Evolutionary conservation across 2,329 filamentous ascomycete species (phyloP), one percentile per base, ranked within the genome.

Genomic region (Capronia americana): DNA sequence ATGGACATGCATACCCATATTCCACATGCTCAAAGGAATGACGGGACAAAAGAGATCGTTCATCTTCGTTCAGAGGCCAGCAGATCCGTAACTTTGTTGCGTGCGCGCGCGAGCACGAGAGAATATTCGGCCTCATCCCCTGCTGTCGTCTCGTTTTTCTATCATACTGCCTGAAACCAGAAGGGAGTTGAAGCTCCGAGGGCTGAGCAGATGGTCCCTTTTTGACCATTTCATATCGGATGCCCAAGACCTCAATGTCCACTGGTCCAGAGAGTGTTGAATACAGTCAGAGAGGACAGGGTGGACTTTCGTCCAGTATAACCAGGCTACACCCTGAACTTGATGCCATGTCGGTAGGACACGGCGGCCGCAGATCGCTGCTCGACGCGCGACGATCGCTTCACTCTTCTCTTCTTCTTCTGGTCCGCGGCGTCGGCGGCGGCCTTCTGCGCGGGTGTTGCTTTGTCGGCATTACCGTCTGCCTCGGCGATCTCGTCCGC

Each of bases 391-490:
- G 54, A 59, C 6, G 57, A 53, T 60, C 63, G 56, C 30, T 30
- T 54, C n/a, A 48, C 26, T 30, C 32, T 12, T 11, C 12, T 34
- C 28, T 38, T 55, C 41, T 20, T 64, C 17, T 54, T 48, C 5
- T 57, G 46, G 55, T 65, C 63, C 26, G 44, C 63, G n/a, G 28
- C 44, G 7, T 50, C 12, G 14, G 51, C 63, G 14, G 63, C 63
- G 24, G 50, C 46, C 11, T 50, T 50, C 26, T 65, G 38, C 24
- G 26, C 48, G 4, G 63, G 44, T 20, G 44, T 60, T 20, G 30
- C 26, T 1, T 28, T 17, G 50, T 54, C 24, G 20, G 50, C 26
- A 8, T 54, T 30, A 2, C 24, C 50, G 14, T 26, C 50, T 24
- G 23, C 26, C 1, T 24, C 20, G 50, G 50, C 50, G 14, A 54